Conservation (phyloP, 208 protist species). For the Ichthyophonus hoferi region DNA sequence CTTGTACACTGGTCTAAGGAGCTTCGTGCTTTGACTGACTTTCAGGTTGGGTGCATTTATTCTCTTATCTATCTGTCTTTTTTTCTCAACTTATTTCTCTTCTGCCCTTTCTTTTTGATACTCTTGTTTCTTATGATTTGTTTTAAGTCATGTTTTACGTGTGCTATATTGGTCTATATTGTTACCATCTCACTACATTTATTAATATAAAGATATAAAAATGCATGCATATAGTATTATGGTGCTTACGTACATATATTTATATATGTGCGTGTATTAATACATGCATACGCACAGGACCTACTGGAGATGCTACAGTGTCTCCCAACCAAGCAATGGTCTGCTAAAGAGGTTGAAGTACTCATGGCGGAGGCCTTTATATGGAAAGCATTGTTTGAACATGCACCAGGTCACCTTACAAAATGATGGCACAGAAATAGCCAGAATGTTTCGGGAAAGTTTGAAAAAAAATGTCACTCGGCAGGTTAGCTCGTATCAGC, state of each 20-base stretch:
- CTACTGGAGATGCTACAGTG: conserved; percentile 65
- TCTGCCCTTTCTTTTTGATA: neutral
- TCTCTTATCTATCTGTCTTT: no score
- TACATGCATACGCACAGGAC: conserved; percentile 38
- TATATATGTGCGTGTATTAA: neutral
- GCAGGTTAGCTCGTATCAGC: no score
- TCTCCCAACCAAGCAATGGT: conserved; percentile 64
- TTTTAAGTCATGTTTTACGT: neutral
- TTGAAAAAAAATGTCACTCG: no score
- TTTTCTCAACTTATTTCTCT: neutral
- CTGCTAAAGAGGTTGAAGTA: conserved; percentile 56
- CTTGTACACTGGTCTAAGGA: conserved; percentile 52
- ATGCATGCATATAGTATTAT: neutral
- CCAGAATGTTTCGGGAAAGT: no score
- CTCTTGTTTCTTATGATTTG: no score
- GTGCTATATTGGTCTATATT: conserved; percentile 12
- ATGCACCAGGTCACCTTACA: conserved; percentile 37
- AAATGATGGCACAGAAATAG: no score
- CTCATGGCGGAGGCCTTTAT: conserved; percentile 58
- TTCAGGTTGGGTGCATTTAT: no score
- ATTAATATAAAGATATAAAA: neutral
- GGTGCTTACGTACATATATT: neutral
- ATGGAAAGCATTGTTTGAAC: conserved; percentile 18
- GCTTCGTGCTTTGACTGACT: conserved; percentile 27
- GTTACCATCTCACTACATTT: neutral